Evolutionary conservation across 305 asterid genomes (phyloP).

Genomic region (Ruellia speciosa): DNA sequence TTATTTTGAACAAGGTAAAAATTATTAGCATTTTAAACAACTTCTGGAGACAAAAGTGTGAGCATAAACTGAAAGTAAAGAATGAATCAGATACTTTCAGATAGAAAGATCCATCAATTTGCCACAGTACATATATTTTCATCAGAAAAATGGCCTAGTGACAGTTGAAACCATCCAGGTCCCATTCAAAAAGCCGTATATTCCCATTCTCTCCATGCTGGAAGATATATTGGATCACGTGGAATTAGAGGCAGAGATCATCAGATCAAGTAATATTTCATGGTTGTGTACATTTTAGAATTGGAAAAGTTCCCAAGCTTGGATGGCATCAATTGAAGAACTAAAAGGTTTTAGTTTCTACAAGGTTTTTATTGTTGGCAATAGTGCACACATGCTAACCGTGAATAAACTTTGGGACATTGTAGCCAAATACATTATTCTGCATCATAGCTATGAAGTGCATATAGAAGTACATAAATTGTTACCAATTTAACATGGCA

Average conservation of each 20-base stretch:
- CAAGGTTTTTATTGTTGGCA: conserved; percentile 4
- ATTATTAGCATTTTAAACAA: too few species aligned
- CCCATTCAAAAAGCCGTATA: neutral
- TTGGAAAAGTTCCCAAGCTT: neutral
- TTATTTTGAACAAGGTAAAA: too few species aligned
- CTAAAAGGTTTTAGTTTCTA: conserved; percentile 4
- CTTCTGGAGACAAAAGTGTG: too few species aligned
- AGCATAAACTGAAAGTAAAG: too few species aligned
- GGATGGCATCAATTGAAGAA: conserved; percentile 8
- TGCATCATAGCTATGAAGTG: neutral
- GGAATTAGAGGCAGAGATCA: neutral
- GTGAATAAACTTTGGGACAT: neutral
- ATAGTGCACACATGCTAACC: conserved; percentile 7
- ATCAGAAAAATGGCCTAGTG: too few species aligned
- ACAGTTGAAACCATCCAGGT: too few species aligned
- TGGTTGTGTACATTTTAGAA: neutral
- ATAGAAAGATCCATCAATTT: too few species aligned
- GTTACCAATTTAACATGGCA: neutral
- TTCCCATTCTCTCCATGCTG: conserved; percentile 5
- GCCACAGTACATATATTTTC: too few species aligned
- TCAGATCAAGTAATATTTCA: neutral
- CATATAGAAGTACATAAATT: neutral
- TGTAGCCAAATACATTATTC: neutral
- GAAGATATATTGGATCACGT: neutral
- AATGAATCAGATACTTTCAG: too few species aligned